Evolutionary conservation across 495 filamentous ascomycete species (phyloP).

Genomic region (Lineolata rhizophorae): DNA sequence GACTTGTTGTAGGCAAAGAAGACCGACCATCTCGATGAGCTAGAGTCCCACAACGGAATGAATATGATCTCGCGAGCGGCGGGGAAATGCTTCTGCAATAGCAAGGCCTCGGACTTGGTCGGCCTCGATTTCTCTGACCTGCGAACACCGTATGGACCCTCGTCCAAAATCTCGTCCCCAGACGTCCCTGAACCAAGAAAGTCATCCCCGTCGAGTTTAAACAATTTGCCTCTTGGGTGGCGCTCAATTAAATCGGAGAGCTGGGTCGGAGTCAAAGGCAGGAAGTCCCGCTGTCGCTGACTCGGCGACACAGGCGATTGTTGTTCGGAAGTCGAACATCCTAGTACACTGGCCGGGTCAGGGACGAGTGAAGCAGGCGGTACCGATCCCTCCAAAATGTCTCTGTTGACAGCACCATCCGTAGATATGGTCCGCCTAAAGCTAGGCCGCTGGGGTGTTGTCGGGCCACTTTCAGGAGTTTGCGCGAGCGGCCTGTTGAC

Average conservation of each 20-base stretch:
- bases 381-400: no score
- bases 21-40: no score
- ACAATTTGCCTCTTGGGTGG: constrained; percentile 21
- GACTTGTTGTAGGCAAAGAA: not conserved
- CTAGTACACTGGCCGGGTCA: constrained; percentile 5
- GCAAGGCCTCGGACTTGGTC: constrained; percentile 5
- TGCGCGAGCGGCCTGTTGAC: no score
- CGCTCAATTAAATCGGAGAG: constrained; percentile 18
- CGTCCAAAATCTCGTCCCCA: no score
- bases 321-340: constrained; percentile 10
- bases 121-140: not conserved
- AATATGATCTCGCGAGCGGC: constrained; percentile 1
- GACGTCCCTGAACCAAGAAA: not conserved
- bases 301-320: constrained; percentile 4
- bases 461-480: no score
- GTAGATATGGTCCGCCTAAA: no score
- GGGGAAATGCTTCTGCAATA: not conserved
- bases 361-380: not conserved
- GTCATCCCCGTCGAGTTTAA: constrained; percentile 20
- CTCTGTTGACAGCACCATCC: no score
- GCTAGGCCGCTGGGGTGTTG: no score
- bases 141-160: not conserved
- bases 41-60: constrained; percentile 2
- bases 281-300: no score
- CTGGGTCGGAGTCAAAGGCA: constrained; percentile 15